Conservation (phyloP, 257 asterid genomes). For the Cynanchum wilfordii region DNA sequence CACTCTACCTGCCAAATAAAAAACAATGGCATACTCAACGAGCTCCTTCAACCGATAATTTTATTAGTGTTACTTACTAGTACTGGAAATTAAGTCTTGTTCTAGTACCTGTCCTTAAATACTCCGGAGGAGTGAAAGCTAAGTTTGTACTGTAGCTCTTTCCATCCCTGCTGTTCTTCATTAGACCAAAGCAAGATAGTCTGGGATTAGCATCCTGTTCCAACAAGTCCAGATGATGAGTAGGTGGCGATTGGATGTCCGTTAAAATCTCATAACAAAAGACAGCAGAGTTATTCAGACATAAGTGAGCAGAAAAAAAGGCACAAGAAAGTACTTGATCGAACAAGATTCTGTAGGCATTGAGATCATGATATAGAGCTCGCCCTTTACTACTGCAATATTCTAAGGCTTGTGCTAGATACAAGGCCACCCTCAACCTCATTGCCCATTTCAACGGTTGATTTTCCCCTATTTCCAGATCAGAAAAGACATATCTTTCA, state of each 20-base stretch:
- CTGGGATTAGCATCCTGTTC: conserved; percentile 42
- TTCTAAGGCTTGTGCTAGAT: conserved; percentile 51
- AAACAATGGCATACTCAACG: not conserved
- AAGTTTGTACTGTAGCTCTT: conserved; percentile 46
- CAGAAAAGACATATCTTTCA: conserved; percentile 3
- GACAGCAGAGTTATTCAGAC: not conserved
- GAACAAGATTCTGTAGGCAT: conserved; percentile 45
- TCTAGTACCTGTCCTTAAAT: conserved; percentile 35
- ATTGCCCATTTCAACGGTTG: conserved; percentile 47
- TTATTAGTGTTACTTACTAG: too few relatives aligned
- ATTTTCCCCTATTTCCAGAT: conserved; percentile 32
- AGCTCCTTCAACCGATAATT: not conserved
- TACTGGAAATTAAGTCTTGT: not conserved
- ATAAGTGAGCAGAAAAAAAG: not conserved
- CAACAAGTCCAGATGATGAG: conserved; percentile 3
- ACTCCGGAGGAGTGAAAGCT: conserved; percentile 50
- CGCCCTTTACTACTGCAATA: conserved; percentile 48
- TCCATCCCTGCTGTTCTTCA: conserved; percentile 51
- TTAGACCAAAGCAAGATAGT: conserved; percentile 49
- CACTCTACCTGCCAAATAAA: conserved; percentile 37
- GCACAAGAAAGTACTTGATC: conserved; percentile 29
- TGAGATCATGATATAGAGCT: conserved; percentile 45
- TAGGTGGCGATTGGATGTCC: not conserved
- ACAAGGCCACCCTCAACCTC: conserved; percentile 46
- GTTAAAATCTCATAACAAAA: conserved; percentile 1